These are phyloP conservation scores for Fusarium multiceps DNA, from an alignment of 2,329 filamentous ascomycete genomes.

Conservation along the genomic window DNA sequence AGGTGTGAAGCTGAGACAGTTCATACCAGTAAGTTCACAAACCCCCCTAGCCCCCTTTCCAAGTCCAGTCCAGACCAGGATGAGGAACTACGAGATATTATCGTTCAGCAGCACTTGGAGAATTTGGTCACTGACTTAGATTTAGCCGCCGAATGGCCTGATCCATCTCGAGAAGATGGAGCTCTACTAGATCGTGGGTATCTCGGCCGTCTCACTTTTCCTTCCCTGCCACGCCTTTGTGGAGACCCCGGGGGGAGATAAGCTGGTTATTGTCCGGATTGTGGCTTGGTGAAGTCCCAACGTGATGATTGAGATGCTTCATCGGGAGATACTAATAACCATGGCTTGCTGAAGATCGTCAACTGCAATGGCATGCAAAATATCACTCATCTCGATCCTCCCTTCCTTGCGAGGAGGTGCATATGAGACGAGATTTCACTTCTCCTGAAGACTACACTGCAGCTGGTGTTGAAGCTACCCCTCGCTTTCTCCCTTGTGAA, in stretches of 20 bases:
- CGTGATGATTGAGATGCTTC: constrained; percentile 25
- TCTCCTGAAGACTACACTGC: constrained; percentile 12
- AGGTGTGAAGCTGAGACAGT: constrained; percentile 87
- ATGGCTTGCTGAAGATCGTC: constrained; percentile 3
- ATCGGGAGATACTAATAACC: neutral
- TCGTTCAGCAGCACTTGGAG: neutral
- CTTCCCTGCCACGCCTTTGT: constrained; percentile 21
- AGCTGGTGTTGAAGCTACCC: constrained; percentile 26
- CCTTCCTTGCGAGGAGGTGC: constrained; percentile 28
- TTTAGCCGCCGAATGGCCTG: constrained; percentile 71
- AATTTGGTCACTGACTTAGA: constrained; percentile 37
- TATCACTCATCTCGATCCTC: constrained; percentile 37
- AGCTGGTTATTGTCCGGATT: constrained; percentile 16
- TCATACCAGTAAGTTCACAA: constrained; percentile 75
- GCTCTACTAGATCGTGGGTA: constrained; percentile 47
- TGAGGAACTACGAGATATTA: neutral
- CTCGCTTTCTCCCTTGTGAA: constrained; percentile 28
- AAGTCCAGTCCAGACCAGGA: constrained; percentile 17
- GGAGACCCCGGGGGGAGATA: constrained; percentile 23
- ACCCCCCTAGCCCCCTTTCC: constrained; percentile 9
- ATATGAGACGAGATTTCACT: constrained; percentile 35
- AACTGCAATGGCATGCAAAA: constrained; percentile 18
- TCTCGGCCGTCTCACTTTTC: constrained; percentile 13
- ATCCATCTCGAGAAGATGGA: constrained; percentile 70
- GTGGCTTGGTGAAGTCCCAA: constrained; percentile 29